A percentile compares a stretch with the other conserved stretches of the same genome.
Conservation (phyloP, 352 stramenopile genomes). For the Pythium aphanidermatum region DNA sequence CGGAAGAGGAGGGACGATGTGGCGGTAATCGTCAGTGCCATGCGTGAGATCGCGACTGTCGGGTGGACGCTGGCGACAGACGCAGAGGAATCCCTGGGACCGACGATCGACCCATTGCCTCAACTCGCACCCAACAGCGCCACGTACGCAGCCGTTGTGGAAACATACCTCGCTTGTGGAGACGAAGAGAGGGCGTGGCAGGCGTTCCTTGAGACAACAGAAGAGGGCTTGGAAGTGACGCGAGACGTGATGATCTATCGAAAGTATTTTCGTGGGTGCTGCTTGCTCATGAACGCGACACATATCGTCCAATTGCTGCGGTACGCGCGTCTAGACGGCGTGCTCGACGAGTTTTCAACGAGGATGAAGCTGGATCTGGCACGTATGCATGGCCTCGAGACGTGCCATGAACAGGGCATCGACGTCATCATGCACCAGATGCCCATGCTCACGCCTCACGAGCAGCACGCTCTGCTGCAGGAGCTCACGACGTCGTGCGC, state of each 20-base stretch:
- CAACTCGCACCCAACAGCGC: slow-evolving; percentile 48
- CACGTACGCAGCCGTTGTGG: slow-evolving; percentile 61
- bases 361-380: slow-evolving; percentile 52
- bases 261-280: slow-evolving; percentile 60
- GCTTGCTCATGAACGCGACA: slow-evolving; percentile 44
- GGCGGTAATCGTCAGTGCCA: slow-evolving; percentile 46
- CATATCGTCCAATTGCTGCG: slow-evolving; percentile 48
- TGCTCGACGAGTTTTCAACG: slow-evolving; percentile 41
- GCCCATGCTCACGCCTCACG: slow-evolving; percentile 16
- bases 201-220: slow-evolving; percentile 30
- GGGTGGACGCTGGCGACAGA: slow-evolving; percentile 21
- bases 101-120: slow-evolving; percentile 36
- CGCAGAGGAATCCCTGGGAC: background rate
- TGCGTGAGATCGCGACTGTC: slow-evolving; percentile 34
- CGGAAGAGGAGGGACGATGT: slow-evolving; percentile 74
- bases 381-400: slow-evolving; percentile 45
- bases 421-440: slow-evolving; percentile 39
- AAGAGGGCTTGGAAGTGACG: slow-evolving; percentile 27
- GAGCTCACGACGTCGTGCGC: slow-evolving; percentile 59
- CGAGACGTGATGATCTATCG: slow-evolving; percentile 47
- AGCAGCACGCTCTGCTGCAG: slow-evolving; percentile 35
- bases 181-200: slow-evolving; percentile 53
- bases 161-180: slow-evolving; percentile 61
- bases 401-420: slow-evolving; percentile 39
- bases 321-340: slow-evolving; percentile 36